Evolutionary conservation across 768 basidiomycete species (phyloP), one percentile per base, ranked within the genome.

Genomic region (Kondoa subrosea): DNA sequence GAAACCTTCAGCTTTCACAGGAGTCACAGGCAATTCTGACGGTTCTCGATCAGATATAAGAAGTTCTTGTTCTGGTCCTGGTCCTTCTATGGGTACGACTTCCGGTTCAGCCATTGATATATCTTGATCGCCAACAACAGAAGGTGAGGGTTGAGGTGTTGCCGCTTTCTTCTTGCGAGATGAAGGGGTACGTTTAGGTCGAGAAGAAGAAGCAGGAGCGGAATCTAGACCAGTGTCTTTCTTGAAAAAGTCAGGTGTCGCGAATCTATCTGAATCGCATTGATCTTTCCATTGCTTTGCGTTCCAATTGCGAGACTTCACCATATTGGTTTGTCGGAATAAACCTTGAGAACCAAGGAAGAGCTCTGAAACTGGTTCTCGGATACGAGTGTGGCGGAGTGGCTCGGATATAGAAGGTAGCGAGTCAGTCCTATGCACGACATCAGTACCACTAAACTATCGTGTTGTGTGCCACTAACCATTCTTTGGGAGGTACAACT

Each of bases 401-500:
- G 88, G 85, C n/a, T 82, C 80, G 25, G 82, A 82, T 61, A 92
- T 78, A 3, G 85, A 76, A 4, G 91, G 90, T 26, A 96, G 78
- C 1, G 85, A 77, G 64, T 84, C 82, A 30, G 82, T 82, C 91
- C 91, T 85, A 75, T 31, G 17, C 2, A 31, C 2, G 2, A 2
- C 14, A 31, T 25, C 14, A 30, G 61, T n/a, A 32, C 17, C 3
- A 63, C 29, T 32, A 16, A 8, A 63, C 14, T 63, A 32, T 31
- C 3, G 14, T 14, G n/a, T n/a, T 34, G 56, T 29, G n/a, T 3
- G 3, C 21, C 17, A 78, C 87, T 75, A 67, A 89, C 92, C 92
- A 97, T 81, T 93, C 88, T 73, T 84, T 84, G 2, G 93, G 93
- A 32, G 93, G 93, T 69, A 99, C 87, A 70, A 99, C 84, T 78